A percentile compares a stretch with the other conserved stretches of the same genome.
Conservation (phyloP, 306 rosid species). For the Hippophae rhamnoides region DNA sequence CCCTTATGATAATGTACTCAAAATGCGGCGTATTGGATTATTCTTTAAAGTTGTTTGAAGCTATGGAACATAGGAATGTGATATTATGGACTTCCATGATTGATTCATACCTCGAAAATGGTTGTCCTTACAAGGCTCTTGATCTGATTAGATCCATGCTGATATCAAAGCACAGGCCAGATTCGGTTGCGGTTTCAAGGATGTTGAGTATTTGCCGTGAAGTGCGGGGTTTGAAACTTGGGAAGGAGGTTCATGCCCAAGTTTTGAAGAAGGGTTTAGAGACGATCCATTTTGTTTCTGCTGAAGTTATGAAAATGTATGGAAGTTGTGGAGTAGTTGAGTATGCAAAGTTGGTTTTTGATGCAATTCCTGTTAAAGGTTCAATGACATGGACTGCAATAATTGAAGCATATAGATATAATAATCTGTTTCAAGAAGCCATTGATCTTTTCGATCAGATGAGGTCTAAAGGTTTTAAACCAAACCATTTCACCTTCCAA, state of each 20-base stretch:
- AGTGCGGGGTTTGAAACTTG: conserved; percentile 43
- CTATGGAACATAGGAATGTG: conserved; percentile 46
- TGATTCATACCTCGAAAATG: conserved; percentile 45
- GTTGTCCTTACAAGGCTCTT: conserved; percentile 36
- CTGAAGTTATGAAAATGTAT: conserved; percentile 56
- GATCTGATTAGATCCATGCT: conserved; percentile 55
- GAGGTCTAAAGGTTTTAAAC: conserved; percentile 35
- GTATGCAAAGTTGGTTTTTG: conserved; percentile 41
- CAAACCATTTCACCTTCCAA: conserved; percentile 55
- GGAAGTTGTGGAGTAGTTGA: conserved; percentile 43
- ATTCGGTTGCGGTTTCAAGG: conserved; percentile 55
- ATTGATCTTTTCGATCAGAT: conserved; percentile 44
- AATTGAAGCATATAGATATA: conserved; percentile 49
- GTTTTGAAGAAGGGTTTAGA: conserved; percentile 44
- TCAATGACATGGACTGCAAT: conserved; percentile 79
- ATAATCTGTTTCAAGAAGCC: conserved; percentile 41
- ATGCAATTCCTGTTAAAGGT: conserved; percentile 51
- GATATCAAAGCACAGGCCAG: conserved; percentile 56
- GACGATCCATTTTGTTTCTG: conserved; percentile 46
- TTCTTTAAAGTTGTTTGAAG: conserved; percentile 39
- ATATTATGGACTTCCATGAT: conserved; percentile 80
- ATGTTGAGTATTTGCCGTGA: conserved; percentile 44
- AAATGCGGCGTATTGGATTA: conserved; percentile 52
- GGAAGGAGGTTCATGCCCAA: conserved; percentile 73
- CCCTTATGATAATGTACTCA: conserved; percentile 70